Evolutionary conservation across 352 stramenopile genomes (phyloP).

Genomic region (Pythium aphanidermatum): DNA sequence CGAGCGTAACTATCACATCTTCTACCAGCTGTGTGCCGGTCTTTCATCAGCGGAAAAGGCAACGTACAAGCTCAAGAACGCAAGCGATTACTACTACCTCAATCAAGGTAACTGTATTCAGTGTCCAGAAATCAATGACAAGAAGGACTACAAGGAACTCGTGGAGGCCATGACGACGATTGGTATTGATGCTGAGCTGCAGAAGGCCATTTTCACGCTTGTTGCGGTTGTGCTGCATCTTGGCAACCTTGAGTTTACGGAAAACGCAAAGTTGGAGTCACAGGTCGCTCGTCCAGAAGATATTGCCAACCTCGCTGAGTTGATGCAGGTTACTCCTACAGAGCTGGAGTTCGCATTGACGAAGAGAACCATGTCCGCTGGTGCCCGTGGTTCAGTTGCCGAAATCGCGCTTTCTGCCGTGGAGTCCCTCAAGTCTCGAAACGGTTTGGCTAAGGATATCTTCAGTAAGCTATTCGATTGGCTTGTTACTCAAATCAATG

Average conservation of each 20-base stretch:
- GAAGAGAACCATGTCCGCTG: slow-evolving; percentile 84
- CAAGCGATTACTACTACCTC: slow-evolving; percentile 89
- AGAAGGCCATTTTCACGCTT: slow-evolving; percentile 93
- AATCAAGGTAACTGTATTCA: slow-evolving; percentile 93
- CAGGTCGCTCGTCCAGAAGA: slow-evolving; percentile 58
- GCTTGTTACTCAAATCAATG: slow-evolving; percentile 94
- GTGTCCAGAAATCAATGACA: slow-evolving; percentile 92
- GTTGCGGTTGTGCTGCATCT: slow-evolving; percentile 97
- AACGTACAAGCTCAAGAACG: slow-evolving; percentile 78
- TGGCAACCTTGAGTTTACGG: slow-evolving; percentile 92
- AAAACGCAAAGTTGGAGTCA: slow-evolving; percentile 83
- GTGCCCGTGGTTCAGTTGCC: slow-evolving; percentile 75
- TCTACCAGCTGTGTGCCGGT: slow-evolving; percentile 95
- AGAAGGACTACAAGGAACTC: slow-evolving; percentile 92
- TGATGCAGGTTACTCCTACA: slow-evolving; percentile 80
- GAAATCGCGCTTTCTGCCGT: slow-evolving; percentile 79
- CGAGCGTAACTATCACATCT: slow-evolving; percentile 99
- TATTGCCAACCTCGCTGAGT: slow-evolving; percentile 64
- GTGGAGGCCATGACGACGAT: slow-evolving; percentile 91
- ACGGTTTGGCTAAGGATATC: slow-evolving; percentile 95
- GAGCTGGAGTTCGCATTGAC: slow-evolving; percentile 88
- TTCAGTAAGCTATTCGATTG: slow-evolving; percentile 97
- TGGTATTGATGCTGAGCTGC: slow-evolving; percentile 82
- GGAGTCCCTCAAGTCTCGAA: slow-evolving; percentile 84
- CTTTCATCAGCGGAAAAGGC: slow-evolving; percentile 61